Evolutionary conservation across 1,284 basidiomycete species (phyloP).

Genomic region (Austroboletus novae-zelandiae): DNA sequence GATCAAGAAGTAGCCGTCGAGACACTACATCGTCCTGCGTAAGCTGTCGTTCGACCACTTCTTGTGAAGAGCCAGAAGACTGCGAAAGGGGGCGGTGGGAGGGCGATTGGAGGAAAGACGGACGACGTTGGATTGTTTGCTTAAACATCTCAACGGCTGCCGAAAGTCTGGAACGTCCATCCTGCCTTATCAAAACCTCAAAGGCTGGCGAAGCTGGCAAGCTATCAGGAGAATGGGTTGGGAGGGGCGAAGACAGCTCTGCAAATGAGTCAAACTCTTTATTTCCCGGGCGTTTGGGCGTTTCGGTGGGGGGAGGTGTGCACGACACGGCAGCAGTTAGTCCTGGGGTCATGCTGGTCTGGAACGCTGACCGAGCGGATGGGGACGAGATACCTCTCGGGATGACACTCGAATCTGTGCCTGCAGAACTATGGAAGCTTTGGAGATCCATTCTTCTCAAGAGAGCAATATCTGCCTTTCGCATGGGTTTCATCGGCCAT

Average conservation of each 20-base stretch:
- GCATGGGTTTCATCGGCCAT: slow-evolving; percentile 35
- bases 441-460: slow-evolving; percentile 32
- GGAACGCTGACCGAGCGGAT: background rate
- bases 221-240: slow-evolving; percentile 10
- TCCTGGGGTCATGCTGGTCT: slow-evolving; percentile 14
- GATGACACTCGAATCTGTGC: slow-evolving; percentile 12
- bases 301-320: background rate
- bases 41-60: slow-evolving; percentile 31
- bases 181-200: slow-evolving; percentile 16
- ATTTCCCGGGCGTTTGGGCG: background rate
- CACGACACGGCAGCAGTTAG: background rate
- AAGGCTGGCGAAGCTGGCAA: slow-evolving; percentile 35
- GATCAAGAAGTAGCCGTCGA: slow-evolving; percentile 2
- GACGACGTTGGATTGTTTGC: slow-evolving; percentile 8
- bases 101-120: slow-evolving; percentile 9
- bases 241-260: slow-evolving; percentile 34
- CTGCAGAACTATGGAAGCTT: slow-evolving; percentile 36
- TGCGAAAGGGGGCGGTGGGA: slow-evolving; percentile 10
- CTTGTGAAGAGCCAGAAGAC: slow-evolving; percentile 31
- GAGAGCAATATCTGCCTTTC: slow-evolving; percentile 26
- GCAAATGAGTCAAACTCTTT: slow-evolving; percentile 13
- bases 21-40: slow-evolving; percentile 20
- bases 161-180: slow-evolving; percentile 6
- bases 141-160: slow-evolving; percentile 21
- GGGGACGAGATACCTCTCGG: slow-evolving; percentile 20